A percentile compares a stretch with the other conserved stretches of the same genome.
Conservation (phyloP, 768 basidiomycete species). For the Fibroporia radiculosa region DNA sequence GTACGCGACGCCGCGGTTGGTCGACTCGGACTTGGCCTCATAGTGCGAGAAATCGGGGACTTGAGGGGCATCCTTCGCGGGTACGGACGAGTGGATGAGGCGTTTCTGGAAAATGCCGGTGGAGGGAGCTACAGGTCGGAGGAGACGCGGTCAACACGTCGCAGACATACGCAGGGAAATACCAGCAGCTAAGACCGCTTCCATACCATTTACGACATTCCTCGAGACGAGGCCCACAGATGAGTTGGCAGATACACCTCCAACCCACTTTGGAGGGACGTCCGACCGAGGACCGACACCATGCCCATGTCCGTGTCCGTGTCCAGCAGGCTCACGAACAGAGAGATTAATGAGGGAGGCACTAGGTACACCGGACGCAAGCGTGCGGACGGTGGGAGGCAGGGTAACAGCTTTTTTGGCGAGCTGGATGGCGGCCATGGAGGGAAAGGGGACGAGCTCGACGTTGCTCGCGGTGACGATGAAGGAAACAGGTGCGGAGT, state of each 20-base stretch:
- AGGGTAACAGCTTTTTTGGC: constrained; percentile 79
- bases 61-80: constrained; percentile 60
- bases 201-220: constrained; percentile 57
- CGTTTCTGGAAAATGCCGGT: constrained; percentile 55
- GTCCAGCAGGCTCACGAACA: constrained; percentile 50
- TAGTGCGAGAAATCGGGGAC: constrained; percentile 89
- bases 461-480: constrained; percentile 17
- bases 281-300: constrained; percentile 53
- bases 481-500: constrained; percentile 15
- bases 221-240: constrained; percentile 54
- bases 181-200: not conserved
- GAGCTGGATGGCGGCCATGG: constrained; percentile 66
- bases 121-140: constrained; percentile 36
- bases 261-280: constrained; percentile 53
- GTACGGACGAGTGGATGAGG: constrained; percentile 70
- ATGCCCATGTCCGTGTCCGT: constrained; percentile 49
- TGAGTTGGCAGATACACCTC: constrained; percentile 42
- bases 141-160: not conserved
- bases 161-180: not conserved
- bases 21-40: constrained; percentile 54
- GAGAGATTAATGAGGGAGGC: constrained; percentile 71
- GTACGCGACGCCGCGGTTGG: constrained; percentile 75
- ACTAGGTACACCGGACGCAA: constrained; percentile 73
- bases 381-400: constrained; percentile 70
- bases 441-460: constrained; percentile 15